These are phyloP conservation scores for Chloranthus sessilifolius DNA, from an alignment of 164 flowering plant species.

Conservation along the genomic window DNA sequence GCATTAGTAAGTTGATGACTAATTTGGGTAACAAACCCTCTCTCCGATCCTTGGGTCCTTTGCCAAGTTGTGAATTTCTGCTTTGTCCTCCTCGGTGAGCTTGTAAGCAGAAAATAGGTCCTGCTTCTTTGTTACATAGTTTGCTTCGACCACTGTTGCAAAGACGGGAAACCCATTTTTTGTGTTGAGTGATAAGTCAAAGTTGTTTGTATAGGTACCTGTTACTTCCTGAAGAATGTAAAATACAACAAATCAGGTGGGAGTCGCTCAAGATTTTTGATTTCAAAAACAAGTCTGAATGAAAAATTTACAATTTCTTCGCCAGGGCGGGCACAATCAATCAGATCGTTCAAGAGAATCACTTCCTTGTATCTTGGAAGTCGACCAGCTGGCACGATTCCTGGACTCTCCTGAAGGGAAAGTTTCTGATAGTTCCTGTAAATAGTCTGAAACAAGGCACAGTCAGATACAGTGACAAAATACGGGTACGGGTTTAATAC, in stretches of 20 bases:
- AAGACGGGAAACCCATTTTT: slow-evolving; percentile 99
- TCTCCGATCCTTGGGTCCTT: slow-evolving; percentile 98
- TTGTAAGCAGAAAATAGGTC: slow-evolving; percentile 98
- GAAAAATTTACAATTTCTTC: slow-evolving; percentile 73
- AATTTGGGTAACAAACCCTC: slow-evolving; percentile 48
- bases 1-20: not conserved
- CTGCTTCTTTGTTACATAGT: slow-evolving; percentile 89
- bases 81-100: slow-evolving; percentile 94
- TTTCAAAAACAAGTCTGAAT: too few species aligned
- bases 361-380: slow-evolving; percentile 99
- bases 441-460: slow-evolving; percentile 53
- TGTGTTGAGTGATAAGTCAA: slow-evolving; percentile 88
- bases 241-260: slow-evolving; percentile 3
- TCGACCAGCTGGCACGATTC: slow-evolving; percentile 92
- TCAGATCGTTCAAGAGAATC: slow-evolving; percentile 90
- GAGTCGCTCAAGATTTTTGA: not conserved
- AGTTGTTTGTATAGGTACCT: slow-evolving; percentile 89
- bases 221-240: slow-evolving; percentile 74
- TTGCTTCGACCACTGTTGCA: slow-evolving; percentile 94
- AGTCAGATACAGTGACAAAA: too few species aligned
- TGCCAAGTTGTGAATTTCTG: slow-evolving; percentile 84
- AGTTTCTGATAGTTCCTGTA: slow-evolving; percentile 92
- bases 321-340: slow-evolving; percentile 99
- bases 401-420: slow-evolving; percentile 95
- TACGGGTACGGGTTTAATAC: too few species aligned